Conservation (phyloP, 768 basidiomycete genomes). For the Agaricus bisporus region DNA sequence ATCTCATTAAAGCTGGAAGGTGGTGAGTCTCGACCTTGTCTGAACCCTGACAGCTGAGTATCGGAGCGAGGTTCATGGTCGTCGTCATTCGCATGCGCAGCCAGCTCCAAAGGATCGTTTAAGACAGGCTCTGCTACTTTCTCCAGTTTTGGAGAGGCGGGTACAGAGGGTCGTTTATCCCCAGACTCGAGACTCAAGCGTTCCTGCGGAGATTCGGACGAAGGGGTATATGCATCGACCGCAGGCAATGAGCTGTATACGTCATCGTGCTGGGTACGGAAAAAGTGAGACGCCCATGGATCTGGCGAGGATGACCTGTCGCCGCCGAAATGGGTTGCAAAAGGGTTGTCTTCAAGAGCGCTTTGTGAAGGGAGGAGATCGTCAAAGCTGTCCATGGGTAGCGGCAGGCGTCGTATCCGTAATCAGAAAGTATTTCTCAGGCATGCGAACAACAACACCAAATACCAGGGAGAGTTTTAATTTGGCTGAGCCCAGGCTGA, state of each 20-base stretch:
- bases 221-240: conserved; percentile 17
- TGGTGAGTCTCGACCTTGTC: conserved; percentile 36
- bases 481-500: no score
- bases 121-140: conserved; percentile 17
- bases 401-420: background rate
- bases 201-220: conserved; percentile 16
- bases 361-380: conserved; percentile 63
- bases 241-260: conserved; percentile 20
- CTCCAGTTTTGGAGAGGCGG: conserved; percentile 1
- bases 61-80: conserved; percentile 27
- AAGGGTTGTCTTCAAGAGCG: conserved; percentile 69
- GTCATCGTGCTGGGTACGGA: conserved; percentile 25
- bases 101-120: conserved; percentile 29
- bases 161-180: background rate
- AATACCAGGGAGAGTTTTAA: background rate
- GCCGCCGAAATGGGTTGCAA: conserved; percentile 66
- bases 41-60: conserved; percentile 44
- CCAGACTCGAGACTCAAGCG: conserved; percentile 12
- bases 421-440: no score
- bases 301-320: conserved; percentile 61
- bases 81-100: conserved; percentile 20
- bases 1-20: conserved; percentile 32
- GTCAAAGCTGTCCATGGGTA: conserved; percentile 70
- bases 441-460: background rate
- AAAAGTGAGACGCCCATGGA: conserved; percentile 66